A percentile compares a stretch with the other conserved stretches of the same genome.
These are phyloP conservation scores for Lasiosphaeris hirsuta DNA, from an alignment of 495 filamentous ascomycete species.

Conservation along the genomic window DNA sequence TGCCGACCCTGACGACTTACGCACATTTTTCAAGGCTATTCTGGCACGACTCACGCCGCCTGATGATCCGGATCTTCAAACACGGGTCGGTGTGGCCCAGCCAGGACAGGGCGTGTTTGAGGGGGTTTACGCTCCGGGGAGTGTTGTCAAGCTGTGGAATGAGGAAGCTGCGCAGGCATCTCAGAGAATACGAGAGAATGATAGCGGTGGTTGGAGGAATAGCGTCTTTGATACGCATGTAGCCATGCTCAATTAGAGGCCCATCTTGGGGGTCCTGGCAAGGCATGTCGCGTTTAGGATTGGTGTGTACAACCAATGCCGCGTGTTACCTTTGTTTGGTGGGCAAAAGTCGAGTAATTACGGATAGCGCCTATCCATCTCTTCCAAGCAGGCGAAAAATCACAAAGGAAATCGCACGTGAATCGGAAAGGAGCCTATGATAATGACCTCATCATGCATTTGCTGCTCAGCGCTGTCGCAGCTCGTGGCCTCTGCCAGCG, in stretches of 20 bases:
- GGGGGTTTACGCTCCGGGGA: constrained; percentile 82
- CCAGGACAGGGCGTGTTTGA: constrained; percentile 69
- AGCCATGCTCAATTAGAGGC: constrained; percentile 14
- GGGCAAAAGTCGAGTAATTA: no score
- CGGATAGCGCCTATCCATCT: not conserved
- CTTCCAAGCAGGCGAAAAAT: not conserved
- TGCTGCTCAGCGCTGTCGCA: not conserved
- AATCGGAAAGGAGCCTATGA: not conserved
- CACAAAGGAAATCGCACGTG: not conserved
- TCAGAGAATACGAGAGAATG: constrained; percentile 55
- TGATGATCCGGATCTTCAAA: constrained; percentile 70
- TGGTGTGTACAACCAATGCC: no score
- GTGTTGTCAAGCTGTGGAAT: constrained; percentile 81
- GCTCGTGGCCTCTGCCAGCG: not conserved
- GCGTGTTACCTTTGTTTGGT: no score
- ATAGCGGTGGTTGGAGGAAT: constrained; percentile 80
- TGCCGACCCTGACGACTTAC: constrained; percentile 72
- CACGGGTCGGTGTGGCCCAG: constrained; percentile 61
- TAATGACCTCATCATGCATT: constrained; percentile 1
- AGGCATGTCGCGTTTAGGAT: no score
- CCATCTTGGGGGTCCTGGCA: no score
- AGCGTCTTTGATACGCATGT: constrained; percentile 72
- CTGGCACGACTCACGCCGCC: constrained; percentile 66
- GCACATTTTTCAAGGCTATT: constrained; percentile 78
- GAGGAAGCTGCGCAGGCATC: constrained; percentile 67